Conservation (phyloP, 2,329 filamentous ascomycete species). For the Xylaria sp. region DNA sequence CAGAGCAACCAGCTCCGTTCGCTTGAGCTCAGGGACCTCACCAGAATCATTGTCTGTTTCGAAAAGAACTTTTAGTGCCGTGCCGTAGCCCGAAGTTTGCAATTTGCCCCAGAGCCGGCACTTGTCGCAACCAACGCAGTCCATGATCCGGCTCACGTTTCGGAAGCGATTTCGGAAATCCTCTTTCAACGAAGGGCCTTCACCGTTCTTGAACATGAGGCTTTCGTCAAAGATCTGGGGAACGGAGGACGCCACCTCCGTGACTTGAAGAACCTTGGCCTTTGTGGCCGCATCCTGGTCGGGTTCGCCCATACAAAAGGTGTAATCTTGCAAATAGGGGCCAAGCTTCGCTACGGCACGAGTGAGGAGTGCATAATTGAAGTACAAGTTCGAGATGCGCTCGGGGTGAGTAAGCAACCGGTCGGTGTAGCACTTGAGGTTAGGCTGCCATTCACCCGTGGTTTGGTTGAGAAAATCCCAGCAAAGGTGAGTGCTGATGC, state of each 20-base stretch:
- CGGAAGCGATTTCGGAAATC: conserved; percentile 97
- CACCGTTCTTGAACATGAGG: conserved; percentile 87
- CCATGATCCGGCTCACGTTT: conserved; percentile 96
- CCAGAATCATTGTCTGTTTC: conserved; percentile 78
- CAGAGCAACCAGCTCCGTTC: conserved; percentile 91
- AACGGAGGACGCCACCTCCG: conserved; percentile 70
- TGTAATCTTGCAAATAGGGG: conserved; percentile 81
- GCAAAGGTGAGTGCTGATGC: conserved; percentile 94
- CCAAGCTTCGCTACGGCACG: conserved; percentile 90
- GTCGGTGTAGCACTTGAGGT: conserved; percentile 84
- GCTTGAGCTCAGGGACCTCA: conserved; percentile 72
- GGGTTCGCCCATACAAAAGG: conserved; percentile 88
- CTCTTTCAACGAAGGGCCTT: conserved; percentile 82
- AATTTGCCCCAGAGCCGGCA: conserved; percentile 98
- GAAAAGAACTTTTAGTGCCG: conserved; percentile 93
- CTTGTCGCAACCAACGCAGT: conserved; percentile 98
- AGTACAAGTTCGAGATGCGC: conserved; percentile 95
- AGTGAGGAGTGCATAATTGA: conserved; percentile 96
- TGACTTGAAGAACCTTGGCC: conserved; percentile 78
- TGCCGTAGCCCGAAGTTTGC: conserved; percentile 92
- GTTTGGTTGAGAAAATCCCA: conserved; percentile 96
- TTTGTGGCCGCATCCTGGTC: conserved; percentile 81
- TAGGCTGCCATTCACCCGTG: conserved; percentile 91
- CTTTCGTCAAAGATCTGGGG: conserved; percentile 91
- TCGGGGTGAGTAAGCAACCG: conserved; percentile 87